Conservation (phyloP, 345 rosid genomes). For the Jatropha curcas region DNA sequence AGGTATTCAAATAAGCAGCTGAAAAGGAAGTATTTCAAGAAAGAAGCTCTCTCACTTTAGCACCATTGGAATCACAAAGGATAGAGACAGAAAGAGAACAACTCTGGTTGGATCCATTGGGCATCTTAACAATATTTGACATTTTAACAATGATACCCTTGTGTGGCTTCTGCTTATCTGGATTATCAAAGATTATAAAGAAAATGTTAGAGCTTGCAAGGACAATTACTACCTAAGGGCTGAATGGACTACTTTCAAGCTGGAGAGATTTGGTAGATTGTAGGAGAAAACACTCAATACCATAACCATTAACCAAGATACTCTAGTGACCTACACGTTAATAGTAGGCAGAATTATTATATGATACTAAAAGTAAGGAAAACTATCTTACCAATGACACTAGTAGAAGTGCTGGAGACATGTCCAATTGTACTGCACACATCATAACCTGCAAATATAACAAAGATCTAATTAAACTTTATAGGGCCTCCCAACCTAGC, state of each 20-base stretch:
- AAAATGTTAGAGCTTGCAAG: conserved; percentile 28
- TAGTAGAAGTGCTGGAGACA: conserved; percentile 47
- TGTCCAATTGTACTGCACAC: conserved; percentile 76
- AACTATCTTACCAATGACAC: conserved; percentile 54
- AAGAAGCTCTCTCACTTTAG: conserved; percentile 53
- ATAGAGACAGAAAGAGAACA: conserved; percentile 88
- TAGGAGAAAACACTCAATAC: neutral
- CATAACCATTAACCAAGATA: neutral
- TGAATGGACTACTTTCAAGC: neutral
- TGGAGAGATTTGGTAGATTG: neutral
- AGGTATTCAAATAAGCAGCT: conserved; percentile 14
- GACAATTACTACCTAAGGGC: neutral
- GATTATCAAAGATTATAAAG: conserved; percentile 18
- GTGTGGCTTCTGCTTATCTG: conserved; percentile 74
- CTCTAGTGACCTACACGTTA: neutral
- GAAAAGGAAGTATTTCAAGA: conserved; percentile 2
- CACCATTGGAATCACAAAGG: conserved; percentile 62
- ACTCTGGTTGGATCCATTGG: conserved; percentile 27
- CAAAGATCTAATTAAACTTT: conserved; percentile 17
- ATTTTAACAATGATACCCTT: conserved; percentile 79
- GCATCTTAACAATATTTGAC: conserved; percentile 31
- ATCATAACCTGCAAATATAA: conserved; percentile 67
- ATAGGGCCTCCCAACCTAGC: neutral
- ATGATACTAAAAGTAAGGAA: neutral
- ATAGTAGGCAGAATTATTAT: neutral